Conservation (phyloP, 306 rosid genomes). For the Alnus glutinosa region DNA sequence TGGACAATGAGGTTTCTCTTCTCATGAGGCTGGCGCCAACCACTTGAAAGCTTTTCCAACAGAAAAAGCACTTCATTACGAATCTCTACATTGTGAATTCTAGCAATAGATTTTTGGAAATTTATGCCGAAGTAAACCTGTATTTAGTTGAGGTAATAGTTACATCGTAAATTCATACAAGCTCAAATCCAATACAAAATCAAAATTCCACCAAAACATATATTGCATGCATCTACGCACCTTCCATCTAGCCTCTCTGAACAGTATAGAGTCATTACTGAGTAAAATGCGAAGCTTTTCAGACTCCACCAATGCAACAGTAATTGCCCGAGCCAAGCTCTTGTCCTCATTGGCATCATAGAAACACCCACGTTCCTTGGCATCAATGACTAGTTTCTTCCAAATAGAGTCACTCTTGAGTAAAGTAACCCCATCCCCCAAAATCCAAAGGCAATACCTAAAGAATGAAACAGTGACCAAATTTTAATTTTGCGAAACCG, state of each 20-base stretch:
- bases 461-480: not conserved
- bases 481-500: not conserved
- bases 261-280: conserved; percentile 25
- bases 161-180: not conserved
- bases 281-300: conserved; percentile 31
- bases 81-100: conserved; percentile 26
- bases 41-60: conserved; percentile 49
- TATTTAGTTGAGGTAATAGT: not conserved
- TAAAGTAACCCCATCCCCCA: conserved; percentile 55
- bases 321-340: conserved; percentile 38
- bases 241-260: conserved; percentile 55
- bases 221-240: conserved; percentile 43
- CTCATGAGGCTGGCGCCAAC: conserved; percentile 44
- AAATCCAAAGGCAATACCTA: conserved; percentile 56
- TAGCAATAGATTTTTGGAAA: conserved; percentile 36
- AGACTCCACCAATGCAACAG: conserved; percentile 26
- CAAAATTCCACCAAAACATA: not conserved
- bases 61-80: conserved; percentile 35
- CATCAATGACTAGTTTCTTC: conserved; percentile 41
- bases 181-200: too few relatives aligned
- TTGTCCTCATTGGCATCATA: conserved; percentile 49
- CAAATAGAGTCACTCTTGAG: conserved; percentile 35
- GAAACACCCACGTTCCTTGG: conserved; percentile 40
- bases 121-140: conserved; percentile 41
- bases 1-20: conserved; percentile 19